Evolutionary conservation across 192 early-diverging fungal genomes (phyloP), one percentile per base, ranked within the genome.

Genomic region (Piromyces finnis): DNA sequence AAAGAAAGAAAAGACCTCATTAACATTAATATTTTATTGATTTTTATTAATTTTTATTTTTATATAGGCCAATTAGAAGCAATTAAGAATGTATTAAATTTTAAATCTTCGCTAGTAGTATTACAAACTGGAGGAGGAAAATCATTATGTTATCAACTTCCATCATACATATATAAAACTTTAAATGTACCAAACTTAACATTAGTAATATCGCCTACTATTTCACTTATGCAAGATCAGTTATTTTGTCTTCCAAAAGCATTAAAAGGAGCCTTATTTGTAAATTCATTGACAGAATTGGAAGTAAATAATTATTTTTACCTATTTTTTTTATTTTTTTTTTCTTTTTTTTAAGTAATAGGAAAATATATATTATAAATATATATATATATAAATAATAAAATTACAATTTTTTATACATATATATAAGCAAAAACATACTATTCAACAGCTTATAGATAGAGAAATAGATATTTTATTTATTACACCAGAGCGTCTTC

Each of bases 211-310:
- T 93, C 92, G 2, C 94, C 94, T 7, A 90, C 92, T 80, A 86
- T 96, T 29, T 91, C 94, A 12, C 86, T 96, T 9, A 96, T 96
- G 93, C 88, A 93, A 41, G 94, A 96, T 82, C 94, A 96, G 83
- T 86, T 94, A 32, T 87, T 87, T 27, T 88, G 89, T 37, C 80
- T 95, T 59, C 92, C 91, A 2, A 59, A 82, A 11, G 86, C 85
- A 12, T 83, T 94, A 1, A 83, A 86, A 59, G 93, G 90, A 0
- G 86, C 90, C 2, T 90, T 85, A 89, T 87, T 27, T 90, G 88
- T 77, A 85, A 88, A n/a, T 82, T 84, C 29, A 79, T 81, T 35
- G 77, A 79, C n/a, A 83, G 81, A 81, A 51, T 81, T n/a, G 5
- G 29, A 37, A 84, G 79, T 77, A 59, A 82, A 80, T 30, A 81